Evolutionary conservation across 345 rosid genomes (phyloP), one percentile per base, ranked within the genome.

Genomic region (Euphorbia tirucalli): DNA sequence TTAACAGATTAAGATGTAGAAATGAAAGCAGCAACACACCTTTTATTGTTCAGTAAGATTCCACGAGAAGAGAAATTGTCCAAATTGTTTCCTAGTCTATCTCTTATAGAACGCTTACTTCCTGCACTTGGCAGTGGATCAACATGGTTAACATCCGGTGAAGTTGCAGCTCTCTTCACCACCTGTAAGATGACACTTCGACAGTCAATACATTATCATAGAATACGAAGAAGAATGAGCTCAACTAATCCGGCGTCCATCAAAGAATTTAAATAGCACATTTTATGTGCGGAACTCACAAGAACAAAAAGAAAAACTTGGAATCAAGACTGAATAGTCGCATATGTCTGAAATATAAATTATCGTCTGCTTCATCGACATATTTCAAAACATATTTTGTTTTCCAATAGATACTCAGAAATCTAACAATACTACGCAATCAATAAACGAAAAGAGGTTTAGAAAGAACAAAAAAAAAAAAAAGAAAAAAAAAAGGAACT

Each of bases 41-140:
- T 79, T 83, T 92, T 95, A 75, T 74, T 74, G 84, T 77, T 74
- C 37, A 65, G 67, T 48, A 74, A 86, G 63, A 66, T 73, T 56
- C 84, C 85, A n/a, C 48, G 58, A 11, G 68, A 72, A 44, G 59
- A 41, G 1, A 87, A 85, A 78, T 70, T 22, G 71, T 86, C 96
- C 15, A 71, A 66, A 81, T 60, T 81, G 65, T 79, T 73, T 31
- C 97, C 97, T 78, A 95, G 76, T 73, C 99, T 86, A 60, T 95
- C 99, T 80, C 90, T 90, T 2, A 87, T 83, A 32, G 97, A 88
- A 41, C 97, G 90, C 84, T 95, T 95, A 41, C 73, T 82, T 57
- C 96, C 97, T 63, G 80, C 61, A 55, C 77, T 68, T 4, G 83
- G 84, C 67, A 66, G 65, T 48, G 81, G 79, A 74, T 78, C 87